Conservation (phyloP, 208 protist genomes). For the Acanthamoeba triangularis region DNA sequence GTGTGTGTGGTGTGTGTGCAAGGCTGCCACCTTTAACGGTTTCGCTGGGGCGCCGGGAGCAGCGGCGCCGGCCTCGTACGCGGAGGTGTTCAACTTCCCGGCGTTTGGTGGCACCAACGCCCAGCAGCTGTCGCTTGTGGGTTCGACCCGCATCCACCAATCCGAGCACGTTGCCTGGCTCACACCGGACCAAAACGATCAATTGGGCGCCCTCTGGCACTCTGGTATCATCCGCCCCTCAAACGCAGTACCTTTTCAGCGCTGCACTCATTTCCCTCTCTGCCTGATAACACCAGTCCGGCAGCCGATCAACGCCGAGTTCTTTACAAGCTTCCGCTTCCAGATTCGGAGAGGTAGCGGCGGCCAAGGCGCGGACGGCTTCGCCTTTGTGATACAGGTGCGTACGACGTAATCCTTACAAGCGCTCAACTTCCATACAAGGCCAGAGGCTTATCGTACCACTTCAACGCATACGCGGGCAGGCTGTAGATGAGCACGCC, state of each 20-base stretch:
- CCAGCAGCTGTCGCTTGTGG: neutral
- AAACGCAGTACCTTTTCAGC: neutral
- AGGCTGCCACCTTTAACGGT: too few relatives aligned
- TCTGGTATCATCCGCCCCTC: neutral
- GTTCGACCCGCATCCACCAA: neutral
- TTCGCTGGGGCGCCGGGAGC: neutral
- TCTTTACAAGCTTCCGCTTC: neutral
- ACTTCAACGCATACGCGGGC: neutral
- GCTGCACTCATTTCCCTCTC: neutral
- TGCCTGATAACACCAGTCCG: too few relatives aligned
- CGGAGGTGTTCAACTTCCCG: neutral
- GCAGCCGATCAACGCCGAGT: neutral
- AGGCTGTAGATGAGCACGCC: slow-evolving; percentile 41
- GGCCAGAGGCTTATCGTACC: too few relatives aligned
- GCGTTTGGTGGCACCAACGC: neutral
- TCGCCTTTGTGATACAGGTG: slow-evolving; percentile 80
- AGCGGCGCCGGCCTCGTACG: neutral
- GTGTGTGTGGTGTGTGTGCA: neutral
- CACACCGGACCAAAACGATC: neutral
- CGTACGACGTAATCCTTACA: neutral
- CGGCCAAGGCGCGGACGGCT: slow-evolving; percentile 79
- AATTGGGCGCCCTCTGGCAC: neutral
- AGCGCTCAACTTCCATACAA: neutral
- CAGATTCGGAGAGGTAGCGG: neutral
- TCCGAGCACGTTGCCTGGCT: neutral